A percentile compares a stretch with the other conserved stretches of the same genome.
phyloP scores from a whole-genome alignment of 2,329 filamentous ascomycete species.

The Scedosporium minutisporum region DNA sequence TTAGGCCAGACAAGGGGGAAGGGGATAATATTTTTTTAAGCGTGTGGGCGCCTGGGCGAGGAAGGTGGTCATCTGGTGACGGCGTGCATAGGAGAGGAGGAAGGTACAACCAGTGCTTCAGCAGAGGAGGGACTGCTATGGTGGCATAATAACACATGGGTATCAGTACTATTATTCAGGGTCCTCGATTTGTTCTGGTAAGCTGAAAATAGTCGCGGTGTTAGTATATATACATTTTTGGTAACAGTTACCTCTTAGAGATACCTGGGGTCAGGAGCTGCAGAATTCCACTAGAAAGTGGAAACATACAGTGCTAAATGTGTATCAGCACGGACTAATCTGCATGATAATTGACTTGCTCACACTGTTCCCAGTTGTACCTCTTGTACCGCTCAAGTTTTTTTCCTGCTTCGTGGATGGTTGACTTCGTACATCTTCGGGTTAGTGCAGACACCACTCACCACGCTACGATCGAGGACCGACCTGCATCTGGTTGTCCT shows the following conservation, averaged over 20 bases:
- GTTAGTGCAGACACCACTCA: background rate
- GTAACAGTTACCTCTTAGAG: background rate
- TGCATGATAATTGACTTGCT: background rate
- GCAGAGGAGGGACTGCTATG: background rate
- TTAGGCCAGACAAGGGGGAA: constrained; percentile 2
- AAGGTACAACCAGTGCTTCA: background rate
- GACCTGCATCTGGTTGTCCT: background rate
- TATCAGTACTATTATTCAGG: background rate
- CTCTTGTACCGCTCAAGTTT: background rate
- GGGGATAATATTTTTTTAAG: constrained; percentile 3
- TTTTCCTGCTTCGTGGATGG: background rate
- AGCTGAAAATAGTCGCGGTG: background rate
- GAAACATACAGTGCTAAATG: background rate
- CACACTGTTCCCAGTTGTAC: background rate
- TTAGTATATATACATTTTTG: background rate
- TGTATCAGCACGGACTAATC: background rate
- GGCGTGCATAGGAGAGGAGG: background rate
- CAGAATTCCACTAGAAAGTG: background rate
- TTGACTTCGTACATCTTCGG: background rate
- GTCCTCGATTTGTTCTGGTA: background rate
- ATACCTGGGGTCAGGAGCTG: background rate
- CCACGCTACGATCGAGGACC: background rate
- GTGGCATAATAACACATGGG: background rate
- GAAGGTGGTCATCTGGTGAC: constrained; percentile 4
- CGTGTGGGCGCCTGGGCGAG: constrained; percentile 1